phyloP scores from a whole-genome alignment of 257 asterid genomes.

The Cinchona pubescens region DNA sequence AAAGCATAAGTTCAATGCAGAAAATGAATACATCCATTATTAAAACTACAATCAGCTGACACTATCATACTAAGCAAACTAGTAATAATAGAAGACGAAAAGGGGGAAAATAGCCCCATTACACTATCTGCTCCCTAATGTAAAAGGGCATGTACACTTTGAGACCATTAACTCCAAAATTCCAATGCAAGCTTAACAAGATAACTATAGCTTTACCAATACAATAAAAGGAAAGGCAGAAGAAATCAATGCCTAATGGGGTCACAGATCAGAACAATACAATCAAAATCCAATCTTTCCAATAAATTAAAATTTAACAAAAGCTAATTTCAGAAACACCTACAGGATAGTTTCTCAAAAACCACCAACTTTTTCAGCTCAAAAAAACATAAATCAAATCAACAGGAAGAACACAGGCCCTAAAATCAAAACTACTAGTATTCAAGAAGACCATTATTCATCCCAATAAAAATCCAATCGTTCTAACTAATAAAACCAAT shows the following conservation, averaged over 20 bases:
- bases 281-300: slow-evolving; percentile 8
- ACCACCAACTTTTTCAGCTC: not conserved
- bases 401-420: no score
- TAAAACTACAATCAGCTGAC: not conserved
- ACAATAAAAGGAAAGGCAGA: not conserved
- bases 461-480: slow-evolving; percentile 4
- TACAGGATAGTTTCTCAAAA: no score
- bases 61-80: not conserved
- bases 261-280: not conserved
- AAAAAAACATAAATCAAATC: not conserved
- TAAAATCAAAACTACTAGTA: no score
- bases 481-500: not conserved
- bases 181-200: not conserved
- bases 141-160: not conserved
- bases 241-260: not conserved
- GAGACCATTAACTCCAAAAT: not conserved
- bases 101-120: not conserved
- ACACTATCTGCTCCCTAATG: not conserved
- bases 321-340: not conserved
- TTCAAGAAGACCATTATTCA: not conserved
- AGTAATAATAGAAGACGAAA: no score
- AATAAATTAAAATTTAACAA: not conserved
- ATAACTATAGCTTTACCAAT: not conserved
- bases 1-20: no score
- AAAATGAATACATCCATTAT: not conserved